Conservation (phyloP, 148 eudicot species). For the Rhododendron vialii region DNA sequence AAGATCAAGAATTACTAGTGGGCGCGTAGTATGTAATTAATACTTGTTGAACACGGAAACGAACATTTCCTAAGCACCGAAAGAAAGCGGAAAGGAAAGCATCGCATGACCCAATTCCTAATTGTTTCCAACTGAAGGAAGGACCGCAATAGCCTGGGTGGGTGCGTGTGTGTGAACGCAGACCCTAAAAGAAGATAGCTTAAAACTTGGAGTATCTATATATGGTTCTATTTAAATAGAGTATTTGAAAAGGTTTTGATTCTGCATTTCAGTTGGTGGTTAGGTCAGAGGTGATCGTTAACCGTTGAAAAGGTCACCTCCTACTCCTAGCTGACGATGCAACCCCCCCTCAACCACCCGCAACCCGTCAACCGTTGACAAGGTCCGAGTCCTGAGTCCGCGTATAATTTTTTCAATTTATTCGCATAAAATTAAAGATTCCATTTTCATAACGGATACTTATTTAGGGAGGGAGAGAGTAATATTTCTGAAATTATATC, state of each 20-base stretch:
- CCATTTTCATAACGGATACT: too few species aligned
- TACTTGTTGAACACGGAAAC: too few species aligned
- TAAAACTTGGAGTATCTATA: not conserved
- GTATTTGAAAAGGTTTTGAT: not conserved
- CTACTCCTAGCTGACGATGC: not conserved
- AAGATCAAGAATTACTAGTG: not conserved
- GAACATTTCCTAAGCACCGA: too few species aligned
- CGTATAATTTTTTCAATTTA: too few species aligned
- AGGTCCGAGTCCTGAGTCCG: too few species aligned
- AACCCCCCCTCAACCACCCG: not conserved
- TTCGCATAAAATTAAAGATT: too few species aligned
- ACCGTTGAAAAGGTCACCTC: not conserved
- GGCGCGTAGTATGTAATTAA: not conserved
- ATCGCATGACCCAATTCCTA: too few species aligned
- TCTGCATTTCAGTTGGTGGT: not conserved
- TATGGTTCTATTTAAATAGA: too few species aligned
- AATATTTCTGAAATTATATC: too few species aligned
- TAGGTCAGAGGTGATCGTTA: not conserved
- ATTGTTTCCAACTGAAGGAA: too few species aligned
- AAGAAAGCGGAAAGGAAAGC: too few species aligned
- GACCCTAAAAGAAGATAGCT: not conserved
- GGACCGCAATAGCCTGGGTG: not conserved
- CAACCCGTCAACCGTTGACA: not conserved
- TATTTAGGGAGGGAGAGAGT: too few species aligned
- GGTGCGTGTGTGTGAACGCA: not conserved